A percentile compares a stretch with the other conserved stretches of the same genome.
Conservation (phyloP, 2,329 filamentous ascomycete genomes). For the Aspergillus melleus region DNA sequence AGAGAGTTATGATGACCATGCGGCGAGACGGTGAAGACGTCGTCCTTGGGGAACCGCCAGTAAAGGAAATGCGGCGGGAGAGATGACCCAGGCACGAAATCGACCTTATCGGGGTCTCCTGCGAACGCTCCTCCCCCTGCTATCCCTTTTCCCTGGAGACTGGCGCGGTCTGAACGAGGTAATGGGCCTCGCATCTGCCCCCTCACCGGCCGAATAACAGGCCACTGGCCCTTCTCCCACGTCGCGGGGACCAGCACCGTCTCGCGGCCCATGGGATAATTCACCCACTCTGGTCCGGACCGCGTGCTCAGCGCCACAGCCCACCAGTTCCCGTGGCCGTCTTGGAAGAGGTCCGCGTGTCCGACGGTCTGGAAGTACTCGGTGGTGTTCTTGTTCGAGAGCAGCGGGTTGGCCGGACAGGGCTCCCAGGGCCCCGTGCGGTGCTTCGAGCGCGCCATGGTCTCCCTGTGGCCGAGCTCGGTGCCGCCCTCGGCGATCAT, state of each 20-base stretch:
- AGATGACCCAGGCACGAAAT: conserved; percentile 46
- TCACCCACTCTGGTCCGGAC: conserved; percentile 30
- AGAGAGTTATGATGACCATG: conserved; percentile 46
- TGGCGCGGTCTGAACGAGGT: conserved; percentile 12
- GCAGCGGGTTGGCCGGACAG: conserved; percentile 42
- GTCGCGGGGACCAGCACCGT: conserved; percentile 51
- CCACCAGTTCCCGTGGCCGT: conserved; percentile 55
- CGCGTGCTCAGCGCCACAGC: conserved; percentile 50
- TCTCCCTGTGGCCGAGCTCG: conserved; percentile 26
- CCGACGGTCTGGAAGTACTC: conserved; percentile 54
- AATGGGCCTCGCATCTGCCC: conserved; percentile 16
- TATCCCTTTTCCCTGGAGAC: conserved; percentile 29
- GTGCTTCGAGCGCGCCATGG: conserved; percentile 30
- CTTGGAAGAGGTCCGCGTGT: conserved; percentile 59
- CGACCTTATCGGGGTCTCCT: conserved; percentile 45
- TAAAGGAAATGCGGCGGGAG: conserved; percentile 58
- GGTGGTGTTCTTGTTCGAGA: conserved; percentile 41
- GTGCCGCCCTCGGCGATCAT: conserved; percentile 31
- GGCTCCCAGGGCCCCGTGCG: conserved; percentile 43
- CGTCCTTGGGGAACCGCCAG: conserved; percentile 53
- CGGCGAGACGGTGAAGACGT: conserved; percentile 50
- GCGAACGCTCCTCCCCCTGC: conserved; percentile 29
- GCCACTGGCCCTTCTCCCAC: conserved; percentile 53
- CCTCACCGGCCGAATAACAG: conserved; percentile 23
- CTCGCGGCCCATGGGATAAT: conserved; percentile 58